Base-by-base conservation (phyloP, 371 early-diverging fungal genomes). In the Actinomucor elegans region DNA sequence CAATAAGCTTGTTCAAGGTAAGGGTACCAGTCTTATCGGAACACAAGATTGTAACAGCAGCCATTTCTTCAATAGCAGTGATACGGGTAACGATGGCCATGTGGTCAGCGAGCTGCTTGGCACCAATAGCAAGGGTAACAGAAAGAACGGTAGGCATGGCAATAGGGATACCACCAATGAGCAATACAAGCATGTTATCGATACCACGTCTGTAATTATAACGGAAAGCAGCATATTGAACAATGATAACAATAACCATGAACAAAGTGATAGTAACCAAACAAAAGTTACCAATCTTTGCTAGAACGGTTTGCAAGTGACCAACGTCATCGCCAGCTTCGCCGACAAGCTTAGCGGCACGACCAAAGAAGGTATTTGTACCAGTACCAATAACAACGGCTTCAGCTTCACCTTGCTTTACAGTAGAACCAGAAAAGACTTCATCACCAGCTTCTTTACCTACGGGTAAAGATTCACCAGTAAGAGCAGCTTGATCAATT, bases 1-100 rank as follows among this genome's bases (percentile, higher is more conserved):
- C 88, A 63, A 78, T 84, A 69, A 94, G 84, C 76, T 92, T 89
- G 81, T 94, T 94, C 54, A 92, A 84, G 29, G 97, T 97, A 60
- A 97, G 79, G 15, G 97, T 97, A 45, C 97, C 97, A 12, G 97
- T 97, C 82, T 97, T 97, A 80, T 96, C 97, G 9, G 93, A 90
- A 79, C 95, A 94, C 59, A 97, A 89, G 43, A 94, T 89, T 42
- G 87, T 86, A 34, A 92, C 92, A 61, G 92, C 91, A n/a, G 95
- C 96, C 66, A 97, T 83, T 57, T 92, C 92, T 73, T 97, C 97
- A 51, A 94, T 91, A 34, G 88, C 87, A 42, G 89, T 84, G 51
- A 95, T 84, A 44, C 87, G 86, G 21, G 93, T 84, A 29, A 95
- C 94, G 56, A 96, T 93, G 12, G 94, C 95, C 66, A 89, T 91